Conservation (phyloP, 1,139 yeast genomes). For the Lodderomyces pseudojiufengensis region DNA sequence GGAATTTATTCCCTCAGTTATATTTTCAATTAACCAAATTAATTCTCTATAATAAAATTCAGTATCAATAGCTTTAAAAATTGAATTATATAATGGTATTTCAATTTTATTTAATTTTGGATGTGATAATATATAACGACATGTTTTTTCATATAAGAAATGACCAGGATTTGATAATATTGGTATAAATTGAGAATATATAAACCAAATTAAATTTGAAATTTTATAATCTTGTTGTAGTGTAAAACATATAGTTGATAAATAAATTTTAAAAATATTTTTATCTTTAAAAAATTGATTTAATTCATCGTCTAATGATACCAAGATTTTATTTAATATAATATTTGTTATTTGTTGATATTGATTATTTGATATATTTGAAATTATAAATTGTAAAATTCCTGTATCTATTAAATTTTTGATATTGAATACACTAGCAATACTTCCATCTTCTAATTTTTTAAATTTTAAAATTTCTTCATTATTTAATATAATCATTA, state of each 20-base stretch:
- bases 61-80: conserved; percentile 20
- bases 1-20: conserved; percentile 45
- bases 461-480: conserved; percentile 51
- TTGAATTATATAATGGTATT: conserved; percentile 58
- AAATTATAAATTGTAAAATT: conserved; percentile 54
- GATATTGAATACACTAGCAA: conserved; percentile 41
- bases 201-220: conserved; percentile 40
- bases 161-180: conserved; percentile 68
- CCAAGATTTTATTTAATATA: conserved; percentile 42
- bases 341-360: conserved; percentile 25
- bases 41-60: conserved; percentile 59
- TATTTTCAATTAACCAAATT: conserved; percentile 58
- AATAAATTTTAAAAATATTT: conserved; percentile 50
- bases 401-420: conserved; percentile 57
- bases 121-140: conserved; percentile 55
- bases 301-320: conserved; percentile 23
- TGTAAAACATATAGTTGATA: conserved; percentile 60
- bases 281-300: conserved; percentile 50
- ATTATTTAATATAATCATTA: conserved; percentile 55
- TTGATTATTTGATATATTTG: conserved; percentile 32
- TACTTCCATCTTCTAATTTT: conserved; percentile 19
- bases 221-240: conserved; percentile 17
- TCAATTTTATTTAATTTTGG: conserved; percentile 55
- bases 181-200: conserved; percentile 53
- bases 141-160: conserved; percentile 64